These are phyloP conservation scores for Dothiorella sarmentorum DNA, from an alignment of 2,329 filamentous ascomycete genomes.

Conservation along the genomic window DNA sequence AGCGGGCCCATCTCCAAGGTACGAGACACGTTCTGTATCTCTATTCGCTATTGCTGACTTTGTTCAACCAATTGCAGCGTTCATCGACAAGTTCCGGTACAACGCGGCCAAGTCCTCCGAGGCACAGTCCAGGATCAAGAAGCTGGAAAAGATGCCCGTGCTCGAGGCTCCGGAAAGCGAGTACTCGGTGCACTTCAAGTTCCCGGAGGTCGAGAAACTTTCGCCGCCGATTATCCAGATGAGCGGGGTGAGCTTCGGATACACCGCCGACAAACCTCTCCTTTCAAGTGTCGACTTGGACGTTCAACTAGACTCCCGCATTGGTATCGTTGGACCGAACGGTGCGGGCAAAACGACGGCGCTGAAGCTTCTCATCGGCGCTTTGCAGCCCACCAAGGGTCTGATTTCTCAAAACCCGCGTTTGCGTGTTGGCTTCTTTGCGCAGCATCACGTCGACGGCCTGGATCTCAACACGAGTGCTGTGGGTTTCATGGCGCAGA, in stretches of 20 bases:
- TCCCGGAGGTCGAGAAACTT: slow-evolving; percentile 95
- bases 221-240: slow-evolving; percentile 98
- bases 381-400: slow-evolving; percentile 71
- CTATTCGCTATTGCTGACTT: background rate
- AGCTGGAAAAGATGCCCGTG: slow-evolving; percentile 93
- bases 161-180: slow-evolving; percentile 87
- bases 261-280: slow-evolving; percentile 73
- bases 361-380: slow-evolving; percentile 93
- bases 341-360: slow-evolving; percentile 98
- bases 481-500: slow-evolving; percentile 93
- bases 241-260: slow-evolving; percentile 88
- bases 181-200: slow-evolving; percentile 95
- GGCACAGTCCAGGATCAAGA: slow-evolving; percentile 98
- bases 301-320: slow-evolving; percentile 95
- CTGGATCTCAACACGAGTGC: slow-evolving; percentile 85
- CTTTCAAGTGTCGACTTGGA: slow-evolving; percentile 87
- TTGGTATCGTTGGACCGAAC: slow-evolving; percentile 98
- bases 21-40: slow-evolving; percentile 20
- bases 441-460: slow-evolving; percentile 96
- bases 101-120: slow-evolving; percentile 98
- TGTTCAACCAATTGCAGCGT: slow-evolving; percentile 48
- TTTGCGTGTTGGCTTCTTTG: slow-evolving; percentile 91
- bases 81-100: slow-evolving; percentile 99
- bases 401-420: slow-evolving; percentile 85
- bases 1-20: slow-evolving; percentile 84